Evolutionary conservation across 2,329 filamentous ascomycete genomes (phyloP).

Genomic region (Immersiporthe knoxdaviesiana): DNA sequence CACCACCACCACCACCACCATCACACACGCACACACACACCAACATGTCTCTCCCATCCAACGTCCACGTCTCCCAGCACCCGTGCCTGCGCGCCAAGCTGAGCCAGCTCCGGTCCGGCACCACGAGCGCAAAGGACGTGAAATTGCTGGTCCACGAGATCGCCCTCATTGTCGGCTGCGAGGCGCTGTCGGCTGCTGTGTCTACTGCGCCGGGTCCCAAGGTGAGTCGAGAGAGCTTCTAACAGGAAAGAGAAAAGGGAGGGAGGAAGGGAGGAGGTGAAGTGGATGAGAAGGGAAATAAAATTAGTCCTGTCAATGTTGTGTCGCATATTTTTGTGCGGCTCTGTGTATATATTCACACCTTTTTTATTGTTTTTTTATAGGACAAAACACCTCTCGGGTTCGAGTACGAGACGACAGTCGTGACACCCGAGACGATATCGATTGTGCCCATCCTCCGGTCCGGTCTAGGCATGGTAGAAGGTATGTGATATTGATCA

Average conservation of each 20-base stretch:
- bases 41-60: constrained; percentile 52
- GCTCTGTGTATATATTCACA: not conserved
- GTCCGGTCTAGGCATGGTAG: constrained; percentile 88
- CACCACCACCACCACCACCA: too few species aligned
- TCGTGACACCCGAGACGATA: constrained; percentile 66
- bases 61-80: constrained; percentile 80
- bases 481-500: constrained; percentile 58
- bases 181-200: constrained; percentile 73
- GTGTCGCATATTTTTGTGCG: too few species aligned
- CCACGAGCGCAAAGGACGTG: constrained; percentile 72
- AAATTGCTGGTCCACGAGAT: constrained; percentile 87
- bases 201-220: constrained; percentile 61
- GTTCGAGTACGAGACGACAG: constrained; percentile 70
- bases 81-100: constrained; percentile 88
- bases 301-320: not conserved
- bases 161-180: constrained; percentile 76
- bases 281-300: not conserved
- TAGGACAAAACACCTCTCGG: constrained; percentile 80
- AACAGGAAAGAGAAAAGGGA: too few species aligned
- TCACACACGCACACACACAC: not conserved
- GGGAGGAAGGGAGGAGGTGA: too few species aligned
- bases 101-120: constrained; percentile 79
- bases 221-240: constrained; percentile 53
- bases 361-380: not conserved
- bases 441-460: constrained; percentile 91